Conservation (phyloP, 2,329 filamentous ascomycete genomes). For the Aphanoascus verrucosus region DNA sequence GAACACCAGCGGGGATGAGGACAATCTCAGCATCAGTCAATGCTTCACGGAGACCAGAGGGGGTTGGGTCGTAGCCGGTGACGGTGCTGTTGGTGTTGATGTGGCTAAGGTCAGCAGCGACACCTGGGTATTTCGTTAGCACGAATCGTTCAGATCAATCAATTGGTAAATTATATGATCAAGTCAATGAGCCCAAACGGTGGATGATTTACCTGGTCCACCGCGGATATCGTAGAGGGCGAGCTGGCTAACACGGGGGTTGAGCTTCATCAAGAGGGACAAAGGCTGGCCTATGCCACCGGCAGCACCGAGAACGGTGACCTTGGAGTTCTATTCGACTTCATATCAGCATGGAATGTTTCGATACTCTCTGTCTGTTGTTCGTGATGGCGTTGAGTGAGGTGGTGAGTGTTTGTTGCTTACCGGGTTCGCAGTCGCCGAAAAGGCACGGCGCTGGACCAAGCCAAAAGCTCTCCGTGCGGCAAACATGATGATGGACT, state of each 20-base stretch:
- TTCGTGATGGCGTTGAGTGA: conserved; percentile 3
- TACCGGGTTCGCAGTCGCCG: conserved; percentile 67
- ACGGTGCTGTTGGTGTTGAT: conserved; percentile 98
- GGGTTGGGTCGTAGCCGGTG: conserved; percentile 72
- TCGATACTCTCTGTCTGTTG: background rate
- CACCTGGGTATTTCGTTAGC: conserved; percentile 49
- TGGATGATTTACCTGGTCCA: conserved; percentile 63
- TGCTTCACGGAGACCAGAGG: conserved; percentile 62
- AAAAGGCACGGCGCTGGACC: conserved; percentile 69
- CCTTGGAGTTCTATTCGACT: conserved; percentile 74
- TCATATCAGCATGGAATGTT: background rate
- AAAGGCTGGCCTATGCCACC: conserved; percentile 98
- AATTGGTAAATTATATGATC: background rate
- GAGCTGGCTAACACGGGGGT: conserved; percentile 85
- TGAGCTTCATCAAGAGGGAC: conserved; percentile 96
- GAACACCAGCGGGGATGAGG: conserved; percentile 95
- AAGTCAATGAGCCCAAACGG: background rate
- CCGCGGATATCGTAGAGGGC: conserved; percentile 96
- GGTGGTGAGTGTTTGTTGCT: conserved; percentile 25
- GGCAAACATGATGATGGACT: conserved; percentile 59
- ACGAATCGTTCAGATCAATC: conserved; percentile 2
- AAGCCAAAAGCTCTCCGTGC: conserved; percentile 45
- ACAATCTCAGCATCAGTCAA: conserved; percentile 87
- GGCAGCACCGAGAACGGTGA: conserved; percentile 89
- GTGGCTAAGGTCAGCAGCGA: conserved; percentile 95